A percentile compares a stretch with the other conserved stretches of the same genome.
Conservation (phyloP, 2,329 filamentous ascomycete genomes). For the Aspergillus niger region DNA sequence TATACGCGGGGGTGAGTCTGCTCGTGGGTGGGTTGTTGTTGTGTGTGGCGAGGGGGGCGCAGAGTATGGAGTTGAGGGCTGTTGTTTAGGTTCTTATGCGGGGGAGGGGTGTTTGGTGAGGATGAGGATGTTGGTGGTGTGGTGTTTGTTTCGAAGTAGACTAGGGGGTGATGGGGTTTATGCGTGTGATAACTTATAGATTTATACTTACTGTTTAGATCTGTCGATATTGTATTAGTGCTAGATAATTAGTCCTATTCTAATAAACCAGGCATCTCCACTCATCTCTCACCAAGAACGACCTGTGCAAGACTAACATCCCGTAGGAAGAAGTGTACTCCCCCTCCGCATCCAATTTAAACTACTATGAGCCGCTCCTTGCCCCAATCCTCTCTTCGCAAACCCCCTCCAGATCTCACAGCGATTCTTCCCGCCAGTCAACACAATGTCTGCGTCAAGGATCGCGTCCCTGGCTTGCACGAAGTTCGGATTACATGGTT, state of each 20-base stretch:
- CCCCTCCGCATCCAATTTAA: background rate
- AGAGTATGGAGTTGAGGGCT: slow-evolving; percentile 18
- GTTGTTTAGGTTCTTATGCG: slow-evolving; percentile 6
- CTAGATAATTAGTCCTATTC: background rate
- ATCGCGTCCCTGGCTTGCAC: slow-evolving; percentile 20
- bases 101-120: background rate
- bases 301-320: background rate
- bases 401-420: slow-evolving; percentile 22
- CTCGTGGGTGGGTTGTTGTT: slow-evolving; percentile 34
- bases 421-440: slow-evolving; percentile 15
- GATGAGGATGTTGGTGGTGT: background rate
- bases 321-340: background rate
- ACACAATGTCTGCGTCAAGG: slow-evolving; percentile 16
- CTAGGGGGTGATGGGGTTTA: background rate
- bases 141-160: background rate
- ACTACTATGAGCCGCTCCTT: slow-evolving; percentile 6
- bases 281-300: background rate
- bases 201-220: no score
- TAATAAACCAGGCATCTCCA: background rate
- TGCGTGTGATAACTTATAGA: no score
- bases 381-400: slow-evolving; percentile 18
- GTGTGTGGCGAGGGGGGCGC: slow-evolving; percentile 22
- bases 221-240: no score
- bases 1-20: slow-evolving; percentile 40
- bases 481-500: slow-evolving; percentile 22